Conservation (phyloP, 2,329 filamentous ascomycete genomes). For the Ascochyta rabiei region DNA sequence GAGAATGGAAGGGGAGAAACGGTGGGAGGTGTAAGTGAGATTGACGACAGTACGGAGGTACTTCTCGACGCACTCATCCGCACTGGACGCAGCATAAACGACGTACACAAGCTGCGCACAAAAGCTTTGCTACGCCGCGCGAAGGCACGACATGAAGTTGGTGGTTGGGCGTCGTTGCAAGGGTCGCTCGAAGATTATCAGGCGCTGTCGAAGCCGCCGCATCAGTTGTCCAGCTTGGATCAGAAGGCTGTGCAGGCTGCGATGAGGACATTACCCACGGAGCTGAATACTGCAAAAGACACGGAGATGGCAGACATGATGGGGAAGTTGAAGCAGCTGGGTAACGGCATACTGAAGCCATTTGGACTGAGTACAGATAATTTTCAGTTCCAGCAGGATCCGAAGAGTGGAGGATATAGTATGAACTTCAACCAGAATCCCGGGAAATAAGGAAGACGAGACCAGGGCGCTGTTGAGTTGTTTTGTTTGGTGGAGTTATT, state of each 20-base stretch:
- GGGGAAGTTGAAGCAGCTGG: constrained; percentile 90
- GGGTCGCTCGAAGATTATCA: constrained; percentile 84
- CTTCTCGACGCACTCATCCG: constrained; percentile 41
- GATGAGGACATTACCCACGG: constrained; percentile 68
- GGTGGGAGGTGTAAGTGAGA: constrained; percentile 62
- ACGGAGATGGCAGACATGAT: constrained; percentile 95
- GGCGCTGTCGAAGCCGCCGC: constrained; percentile 62
- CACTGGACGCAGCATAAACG: constrained; percentile 51
- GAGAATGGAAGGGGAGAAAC: constrained; percentile 54
- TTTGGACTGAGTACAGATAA: constrained; percentile 94
- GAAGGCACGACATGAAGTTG: constrained; percentile 71
- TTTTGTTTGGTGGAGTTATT: not conserved
- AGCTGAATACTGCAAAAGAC: constrained; percentile 79
- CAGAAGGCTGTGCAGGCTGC: constrained; percentile 70
- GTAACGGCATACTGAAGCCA: constrained; percentile 88
- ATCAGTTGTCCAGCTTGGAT: constrained; percentile 67
- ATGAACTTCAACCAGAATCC: constrained; percentile 75
- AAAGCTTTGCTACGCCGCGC: constrained; percentile 85
- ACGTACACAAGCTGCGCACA: constrained; percentile 76
- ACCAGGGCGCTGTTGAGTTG: not conserved
- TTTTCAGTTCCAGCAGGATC: constrained; percentile 92
- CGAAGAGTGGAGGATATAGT: constrained; percentile 87
- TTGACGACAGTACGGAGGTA: constrained; percentile 55
- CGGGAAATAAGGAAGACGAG: constrained; percentile 8
- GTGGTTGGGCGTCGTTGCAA: constrained; percentile 80